Evolutionary conservation across 768 basidiomycete species (phyloP).

Genomic region (Tylopilus sp.): DNA sequence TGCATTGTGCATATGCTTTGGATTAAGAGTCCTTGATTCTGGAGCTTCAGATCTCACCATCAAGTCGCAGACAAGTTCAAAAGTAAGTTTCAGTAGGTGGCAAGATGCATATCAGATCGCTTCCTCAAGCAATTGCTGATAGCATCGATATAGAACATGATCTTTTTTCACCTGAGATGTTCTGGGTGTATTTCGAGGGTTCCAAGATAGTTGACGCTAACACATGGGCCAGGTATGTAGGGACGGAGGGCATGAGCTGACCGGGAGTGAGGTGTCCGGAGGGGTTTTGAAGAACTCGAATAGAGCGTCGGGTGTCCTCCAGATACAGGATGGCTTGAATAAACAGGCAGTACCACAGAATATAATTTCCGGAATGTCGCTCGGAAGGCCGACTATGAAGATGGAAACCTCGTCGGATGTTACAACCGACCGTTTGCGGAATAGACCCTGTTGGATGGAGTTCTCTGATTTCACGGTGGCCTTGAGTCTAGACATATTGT

Average conservation of each 20-base stretch:
- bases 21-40: not conserved
- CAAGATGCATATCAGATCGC: conserved; percentile 12
- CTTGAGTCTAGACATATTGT: conserved; percentile 13
- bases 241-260: conserved; percentile 10
- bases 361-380: conserved; percentile 7
- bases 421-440: conserved; percentile 8
- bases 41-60: not conserved
- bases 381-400: conserved; percentile 14
- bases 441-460: conserved; percentile 2
- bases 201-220: conserved; percentile 17
- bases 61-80: conserved; percentile 15
- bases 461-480: conserved; percentile 5
- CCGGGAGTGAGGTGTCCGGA: conserved; percentile 5
- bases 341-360: conserved; percentile 16
- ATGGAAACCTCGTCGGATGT: conserved; percentile 17
- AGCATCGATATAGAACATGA: conserved; percentile 8
- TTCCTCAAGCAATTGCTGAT: conserved; percentile 8
- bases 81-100: conserved; percentile 12
- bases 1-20: not conserved
- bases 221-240: conserved; percentile 1
- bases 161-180: conserved; percentile 1
- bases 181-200: conserved; percentile 9
- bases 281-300: conserved; percentile 18
- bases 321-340: conserved; percentile 6
- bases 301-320: conserved; percentile 12